phyloP scores from a whole-genome alignment of 1,284 basidiomycete species.

The Agroathelia rolfsii region DNA sequence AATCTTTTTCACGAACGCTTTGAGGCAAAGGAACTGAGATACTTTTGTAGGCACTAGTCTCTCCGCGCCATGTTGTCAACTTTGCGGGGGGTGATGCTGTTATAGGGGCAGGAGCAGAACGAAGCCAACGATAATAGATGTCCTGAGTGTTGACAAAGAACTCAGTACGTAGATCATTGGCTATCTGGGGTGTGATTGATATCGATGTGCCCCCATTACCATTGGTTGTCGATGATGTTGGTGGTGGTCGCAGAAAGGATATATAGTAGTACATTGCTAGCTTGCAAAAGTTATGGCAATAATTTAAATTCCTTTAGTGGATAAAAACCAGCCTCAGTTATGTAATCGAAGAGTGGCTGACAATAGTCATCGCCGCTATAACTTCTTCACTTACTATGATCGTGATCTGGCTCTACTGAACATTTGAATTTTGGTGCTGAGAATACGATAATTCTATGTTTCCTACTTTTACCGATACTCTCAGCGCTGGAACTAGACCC shows the following conservation, averaged over 20 bases:
- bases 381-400: no score
- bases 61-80: constrained; percentile 58
- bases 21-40: constrained; percentile 55
- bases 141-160: constrained; percentile 23
- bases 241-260: constrained; percentile 70
- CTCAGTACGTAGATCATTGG: constrained; percentile 77
- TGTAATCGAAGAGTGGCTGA: no score
- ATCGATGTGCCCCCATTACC: constrained; percentile 28
- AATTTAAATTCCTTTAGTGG: no score
- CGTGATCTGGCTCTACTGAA: no score
- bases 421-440: no score
- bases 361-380: no score
- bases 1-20: constrained; percentile 37
- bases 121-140: constrained; percentile 26
- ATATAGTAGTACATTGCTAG: constrained; percentile 74
- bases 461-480: no score
- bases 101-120: no score
- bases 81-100: constrained; percentile 37
- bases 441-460: no score
- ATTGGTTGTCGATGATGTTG: constrained; percentile 32
- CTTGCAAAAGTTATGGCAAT: no score
- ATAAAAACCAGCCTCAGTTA: no score
- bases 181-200: constrained; percentile 59
- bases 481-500: no score
- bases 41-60: constrained; percentile 61